Base-by-base conservation (phyloP, 192 early-diverging fungal genomes). In the Rhizoclosmatium globosum region DNA sequence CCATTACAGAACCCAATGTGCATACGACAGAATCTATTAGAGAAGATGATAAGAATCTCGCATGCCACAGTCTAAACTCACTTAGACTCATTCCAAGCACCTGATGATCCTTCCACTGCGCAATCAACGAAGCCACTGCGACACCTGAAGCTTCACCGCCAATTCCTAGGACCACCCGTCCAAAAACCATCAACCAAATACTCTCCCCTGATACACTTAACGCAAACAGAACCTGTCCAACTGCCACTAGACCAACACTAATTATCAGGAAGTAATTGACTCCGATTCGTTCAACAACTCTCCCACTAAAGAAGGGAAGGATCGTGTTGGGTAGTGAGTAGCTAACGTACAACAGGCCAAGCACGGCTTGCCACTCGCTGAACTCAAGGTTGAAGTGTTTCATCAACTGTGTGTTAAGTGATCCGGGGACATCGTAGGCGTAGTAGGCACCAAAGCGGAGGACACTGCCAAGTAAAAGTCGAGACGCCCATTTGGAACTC, bases 251-350 rank as follows among this genome's bases (percentile, higher is more conserved):
- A n/a, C 53, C 53, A 56, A 56, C 19, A 56, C 11, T 56, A n/a
- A 56, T 0, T 0, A 56, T 9, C 53, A 56, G 53, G 1, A 56
- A 56, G 53, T n/a, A n/a, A 15, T 56, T 56, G 11, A 85, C 72
- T 4, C 85, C 87, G 44, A 91, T 74, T 42, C 71, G 79, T 71
- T 91, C 89, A 13, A 91, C 84, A 2, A 89, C 69, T 46, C 82
- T 57, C 7, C 92, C 90, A 39, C 88, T 85, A 13, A 91, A 44
- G 70, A 91, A 82, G 6, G 92, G 92, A 9, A 91, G 70, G 70
- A 92, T 80, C 56, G 91, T 86, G 82, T 92, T 92, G 41, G 92
- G 89, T 31, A 91, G 74, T 2, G 90, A 87, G 74, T 91, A 92
- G 23, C 87, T 78, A 1, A 85, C 81, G 58, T 89, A 91, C 41